Evolutionary conservation across 2,329 filamentous ascomycete genomes (phyloP).

Genomic region (Thermochaetoides dissita): DNA sequence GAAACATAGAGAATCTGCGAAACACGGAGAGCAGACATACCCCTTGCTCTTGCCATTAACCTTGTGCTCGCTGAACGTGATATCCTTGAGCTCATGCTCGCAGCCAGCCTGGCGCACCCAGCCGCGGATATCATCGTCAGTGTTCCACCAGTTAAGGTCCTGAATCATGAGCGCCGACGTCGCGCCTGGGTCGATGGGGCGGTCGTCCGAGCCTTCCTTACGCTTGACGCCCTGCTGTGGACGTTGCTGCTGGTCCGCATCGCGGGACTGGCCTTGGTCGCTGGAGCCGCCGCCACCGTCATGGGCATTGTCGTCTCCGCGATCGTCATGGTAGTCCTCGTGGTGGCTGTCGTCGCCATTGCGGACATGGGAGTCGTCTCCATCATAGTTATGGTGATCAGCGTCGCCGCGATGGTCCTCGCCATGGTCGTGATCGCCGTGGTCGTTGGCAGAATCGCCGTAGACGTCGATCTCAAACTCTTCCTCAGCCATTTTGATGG

Average conservation of each 20-base stretch:
- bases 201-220: constrained; percentile 44
- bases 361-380: constrained; percentile 11
- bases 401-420: constrained; percentile 28
- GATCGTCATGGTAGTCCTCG: constrained; percentile 24
- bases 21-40: constrained; percentile 35
- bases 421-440: constrained; percentile 26
- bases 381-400: constrained; percentile 18
- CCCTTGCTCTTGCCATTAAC: constrained; percentile 98
- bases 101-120: constrained; percentile 69
- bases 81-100: constrained; percentile 75
- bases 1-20: no score
- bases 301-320: constrained; percentile 20
- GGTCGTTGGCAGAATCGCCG: constrained; percentile 41
- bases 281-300: constrained; percentile 19
- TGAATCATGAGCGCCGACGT: constrained; percentile 69
- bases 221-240: constrained; percentile 45
- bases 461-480: constrained; percentile 64
- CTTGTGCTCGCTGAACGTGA: constrained; percentile 97
- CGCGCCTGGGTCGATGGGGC: constrained; percentile 44
- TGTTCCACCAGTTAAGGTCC: constrained; percentile 93
- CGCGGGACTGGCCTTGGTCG: constrained; percentile 5
- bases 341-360: constrained; percentile 19
- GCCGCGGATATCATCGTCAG: constrained; percentile 83
- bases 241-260: constrained; percentile 15
- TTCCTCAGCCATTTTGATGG: constrained; percentile 47